Percentiles rank a stretch among this genome's conserved stretches.
These are phyloP conservation scores for Nicotiana tomentosiformis DNA, from an alignment of 257 asterid species.

Conservation along the genomic window DNA sequence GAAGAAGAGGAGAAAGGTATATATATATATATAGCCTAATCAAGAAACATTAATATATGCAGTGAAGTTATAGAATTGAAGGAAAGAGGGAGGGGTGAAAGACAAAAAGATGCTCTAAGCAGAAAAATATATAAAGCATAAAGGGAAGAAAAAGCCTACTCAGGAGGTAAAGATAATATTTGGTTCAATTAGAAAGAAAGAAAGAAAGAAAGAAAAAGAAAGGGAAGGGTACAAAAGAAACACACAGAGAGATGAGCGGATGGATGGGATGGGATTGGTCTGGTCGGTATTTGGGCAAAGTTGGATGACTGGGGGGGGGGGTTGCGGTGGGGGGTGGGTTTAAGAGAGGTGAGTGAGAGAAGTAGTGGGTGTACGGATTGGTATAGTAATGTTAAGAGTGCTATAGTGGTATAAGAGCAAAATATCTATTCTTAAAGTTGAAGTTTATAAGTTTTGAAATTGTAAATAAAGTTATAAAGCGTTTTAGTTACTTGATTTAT, in stretches of 20 bases:
- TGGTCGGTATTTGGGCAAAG: not conserved
- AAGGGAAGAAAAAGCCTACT: constrained; percentile 15
- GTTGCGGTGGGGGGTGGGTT: not conserved
- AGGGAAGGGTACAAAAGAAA: not conserved
- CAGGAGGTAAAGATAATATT: not conserved
- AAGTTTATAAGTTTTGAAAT: no score
- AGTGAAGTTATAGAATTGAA: not conserved
- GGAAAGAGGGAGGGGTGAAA: not conserved
- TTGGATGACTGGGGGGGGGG: not conserved
- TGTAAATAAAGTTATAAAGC: no score
- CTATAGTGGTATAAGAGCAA: not conserved
- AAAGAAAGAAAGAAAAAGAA: not conserved
- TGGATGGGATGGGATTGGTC: not conserved
- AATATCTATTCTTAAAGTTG: no score
- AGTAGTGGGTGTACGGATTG: not conserved
- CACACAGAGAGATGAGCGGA: constrained; percentile 3
- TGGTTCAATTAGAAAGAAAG: constrained; percentile 2
- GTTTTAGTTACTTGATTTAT: no score
- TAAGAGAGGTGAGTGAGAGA: not conserved
- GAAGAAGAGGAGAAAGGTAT: not conserved
- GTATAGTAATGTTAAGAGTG: not conserved
- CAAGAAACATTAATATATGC: not conserved
- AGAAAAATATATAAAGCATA: constrained; percentile 5
- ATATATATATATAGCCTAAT: no score
- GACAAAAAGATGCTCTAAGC: not conserved